phyloP scores from a whole-genome alignment of 2,329 filamentous ascomycete genomes.

The Ascocoryne sarcoides region DNA sequence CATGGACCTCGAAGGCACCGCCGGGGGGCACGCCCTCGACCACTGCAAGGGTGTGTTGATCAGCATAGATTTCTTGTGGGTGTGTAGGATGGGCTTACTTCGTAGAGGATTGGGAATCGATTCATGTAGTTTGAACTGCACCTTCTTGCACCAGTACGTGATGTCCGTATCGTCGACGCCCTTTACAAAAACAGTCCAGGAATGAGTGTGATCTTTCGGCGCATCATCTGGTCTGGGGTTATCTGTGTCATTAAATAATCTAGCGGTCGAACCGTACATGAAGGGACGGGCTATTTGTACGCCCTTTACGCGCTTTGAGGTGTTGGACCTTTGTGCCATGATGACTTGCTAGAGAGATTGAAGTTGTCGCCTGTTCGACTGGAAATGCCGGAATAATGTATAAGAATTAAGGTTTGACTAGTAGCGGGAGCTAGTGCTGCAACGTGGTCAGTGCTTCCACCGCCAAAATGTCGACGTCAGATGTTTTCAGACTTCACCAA shows the following conservation, averaged over 20 bases:
- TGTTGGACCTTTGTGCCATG: slow-evolving; percentile 55
- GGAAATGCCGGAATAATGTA: too few species aligned
- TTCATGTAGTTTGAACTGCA: slow-evolving; percentile 97
- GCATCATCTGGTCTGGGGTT: slow-evolving; percentile 70
- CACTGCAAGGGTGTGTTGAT: slow-evolving; percentile 33
- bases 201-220: slow-evolving; percentile 89
- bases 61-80: too few species aligned
- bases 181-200: slow-evolving; percentile 90
- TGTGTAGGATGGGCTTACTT: slow-evolving; percentile 43
- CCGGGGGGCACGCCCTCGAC: slow-evolving; percentile 57
- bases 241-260: slow-evolving; percentile 66
- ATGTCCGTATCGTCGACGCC: slow-evolving; percentile 85
- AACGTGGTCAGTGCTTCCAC: slow-evolving; percentile 1
- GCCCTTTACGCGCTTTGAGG: slow-evolving; percentile 54
- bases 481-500: background rate
- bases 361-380: too few species aligned
- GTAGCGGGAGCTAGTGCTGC: slow-evolving; percentile 7
- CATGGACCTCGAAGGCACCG: slow-evolving; percentile 72
- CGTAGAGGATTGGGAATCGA: slow-evolving; percentile 88
- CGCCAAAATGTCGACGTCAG: slow-evolving; percentile 7
- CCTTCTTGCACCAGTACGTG: slow-evolving; percentile 90
- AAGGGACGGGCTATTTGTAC: slow-evolving; percentile 57
- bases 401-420: slow-evolving; percentile 7
- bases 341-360: too few species aligned
- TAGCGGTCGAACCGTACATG: slow-evolving; percentile 72